Evolutionary conservation across 768 basidiomycete genomes (phyloP).

Genomic region (Brasilioporus rufonigricans): DNA sequence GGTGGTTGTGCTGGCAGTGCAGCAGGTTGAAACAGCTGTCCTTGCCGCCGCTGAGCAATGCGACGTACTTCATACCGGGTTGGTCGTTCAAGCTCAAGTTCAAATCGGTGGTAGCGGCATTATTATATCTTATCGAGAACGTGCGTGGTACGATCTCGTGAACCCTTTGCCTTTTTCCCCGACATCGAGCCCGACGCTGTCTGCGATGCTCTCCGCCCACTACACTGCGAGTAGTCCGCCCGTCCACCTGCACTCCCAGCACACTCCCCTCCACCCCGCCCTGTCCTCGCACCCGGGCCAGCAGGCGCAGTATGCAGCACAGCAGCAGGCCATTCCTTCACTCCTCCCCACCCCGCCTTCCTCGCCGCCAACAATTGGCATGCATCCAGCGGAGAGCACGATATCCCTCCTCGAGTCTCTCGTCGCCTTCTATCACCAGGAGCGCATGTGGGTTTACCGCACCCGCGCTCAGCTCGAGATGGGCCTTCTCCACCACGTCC

Average conservation of each 20-base stretch:
- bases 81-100: too few species aligned
- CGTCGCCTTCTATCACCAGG: constrained; percentile 64
- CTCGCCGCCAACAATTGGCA: constrained; percentile 30
- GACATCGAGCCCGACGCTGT: constrained; percentile 1
- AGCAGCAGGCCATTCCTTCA: constrained; percentile 29
- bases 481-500: constrained; percentile 31
- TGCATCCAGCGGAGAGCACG: constrained; percentile 45
- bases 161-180: background rate
- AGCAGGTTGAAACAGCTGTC: constrained; percentile 95
- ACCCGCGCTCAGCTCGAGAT: constrained; percentile 60
- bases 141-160: background rate
- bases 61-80: constrained; percentile 84
- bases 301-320: constrained; percentile 21
- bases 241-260: constrained; percentile 20
- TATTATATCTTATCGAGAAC: too few species aligned
- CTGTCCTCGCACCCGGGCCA: constrained; percentile 13
- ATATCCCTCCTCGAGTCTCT: constrained; percentile 61
- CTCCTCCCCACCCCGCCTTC: constrained; percentile 35
- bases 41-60: constrained; percentile 94
- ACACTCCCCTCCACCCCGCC: constrained; percentile 28
- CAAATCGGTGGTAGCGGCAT: too few species aligned
- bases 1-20: constrained; percentile 84
- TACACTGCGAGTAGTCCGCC: constrained; percentile 18
- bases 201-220: constrained; percentile 71
- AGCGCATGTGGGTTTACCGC: constrained; percentile 70